Evolutionary conservation across 2,329 filamentous ascomycete species (phyloP).

Genomic region (Calonectria henricotiae): DNA sequence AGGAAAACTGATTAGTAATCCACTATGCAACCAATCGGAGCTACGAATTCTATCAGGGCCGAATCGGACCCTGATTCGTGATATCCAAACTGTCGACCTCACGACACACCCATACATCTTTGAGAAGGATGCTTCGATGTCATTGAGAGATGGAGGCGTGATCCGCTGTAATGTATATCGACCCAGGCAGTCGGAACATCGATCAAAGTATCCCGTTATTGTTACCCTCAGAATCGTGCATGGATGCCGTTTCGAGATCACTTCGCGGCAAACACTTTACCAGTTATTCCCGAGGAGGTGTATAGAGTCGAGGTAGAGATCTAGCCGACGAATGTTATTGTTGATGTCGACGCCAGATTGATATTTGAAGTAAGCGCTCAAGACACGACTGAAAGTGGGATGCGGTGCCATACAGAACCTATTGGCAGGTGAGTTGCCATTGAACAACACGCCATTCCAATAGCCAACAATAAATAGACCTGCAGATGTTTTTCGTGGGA

Average conservation of each 20-base stretch:
- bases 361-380: not conserved
- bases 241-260: constrained; percentile 4
- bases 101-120: not conserved
- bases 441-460: not conserved
- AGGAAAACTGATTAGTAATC: not conserved
- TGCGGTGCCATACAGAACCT: not conserved
- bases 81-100: not conserved
- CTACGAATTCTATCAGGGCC: not conserved
- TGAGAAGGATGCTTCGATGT: not conserved
- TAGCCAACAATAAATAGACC: not conserved
- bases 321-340: constrained; percentile 1
- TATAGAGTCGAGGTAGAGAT: not conserved
- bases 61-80: not conserved
- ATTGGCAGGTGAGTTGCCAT: not conserved
- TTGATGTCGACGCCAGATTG: not conserved
- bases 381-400: not conserved
- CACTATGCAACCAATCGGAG: not conserved
- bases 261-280: not conserved
- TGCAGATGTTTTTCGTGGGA: not conserved
- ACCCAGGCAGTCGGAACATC: not conserved
- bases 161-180: constrained; percentile 12
- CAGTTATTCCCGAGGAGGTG: not conserved
- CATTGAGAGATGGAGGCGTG: not conserved
- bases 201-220: not conserved
- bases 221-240: not conserved